These are phyloP conservation scores for Epithele typhae DNA, from an alignment of 768 basidiomycete genomes.

Conservation along the genomic window DNA sequence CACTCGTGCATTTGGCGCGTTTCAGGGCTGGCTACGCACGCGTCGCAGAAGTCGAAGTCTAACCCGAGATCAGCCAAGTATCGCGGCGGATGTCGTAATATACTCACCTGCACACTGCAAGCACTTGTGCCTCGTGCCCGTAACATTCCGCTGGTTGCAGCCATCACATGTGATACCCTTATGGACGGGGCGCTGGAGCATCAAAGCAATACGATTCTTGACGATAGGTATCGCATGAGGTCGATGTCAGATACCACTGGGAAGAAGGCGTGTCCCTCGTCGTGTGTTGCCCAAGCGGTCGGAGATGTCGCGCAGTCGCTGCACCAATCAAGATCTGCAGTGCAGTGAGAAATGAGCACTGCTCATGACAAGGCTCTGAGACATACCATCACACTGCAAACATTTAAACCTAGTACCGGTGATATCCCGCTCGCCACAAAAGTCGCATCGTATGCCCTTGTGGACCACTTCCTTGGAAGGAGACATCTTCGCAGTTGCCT, in stretches of 20 bases:
- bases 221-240: no score
- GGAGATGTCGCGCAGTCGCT: constrained; percentile 14
- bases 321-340: constrained; percentile 19
- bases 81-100: neutral
- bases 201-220: constrained; percentile 4
- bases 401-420: constrained; percentile 19
- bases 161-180: constrained; percentile 57
- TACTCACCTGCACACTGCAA: constrained; percentile 53
- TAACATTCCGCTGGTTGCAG: constrained; percentile 47
- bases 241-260: no score
- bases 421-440: constrained; percentile 14
- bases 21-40: constrained; percentile 10
- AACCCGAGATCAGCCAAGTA: neutral
- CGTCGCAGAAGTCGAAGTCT: constrained; percentile 21
- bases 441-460: constrained; percentile 15
- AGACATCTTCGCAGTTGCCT: neutral
- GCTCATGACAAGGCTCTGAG: neutral
- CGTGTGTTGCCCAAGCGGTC: constrained; percentile 6
- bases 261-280: constrained; percentile 14
- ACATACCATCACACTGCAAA: constrained; percentile 17
- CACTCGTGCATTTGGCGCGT: constrained; percentile 11
- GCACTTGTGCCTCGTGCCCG: constrained; percentile 73
- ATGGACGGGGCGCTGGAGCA: constrained; percentile 30
- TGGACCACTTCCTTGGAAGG: constrained; percentile 6
- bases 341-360: neutral